A percentile compares a stretch with the other conserved stretches of the same genome.
Evolutionary conservation across 139 green algal genomes (phyloP).

Genomic region (Tetradesmus obliquus): DNA sequence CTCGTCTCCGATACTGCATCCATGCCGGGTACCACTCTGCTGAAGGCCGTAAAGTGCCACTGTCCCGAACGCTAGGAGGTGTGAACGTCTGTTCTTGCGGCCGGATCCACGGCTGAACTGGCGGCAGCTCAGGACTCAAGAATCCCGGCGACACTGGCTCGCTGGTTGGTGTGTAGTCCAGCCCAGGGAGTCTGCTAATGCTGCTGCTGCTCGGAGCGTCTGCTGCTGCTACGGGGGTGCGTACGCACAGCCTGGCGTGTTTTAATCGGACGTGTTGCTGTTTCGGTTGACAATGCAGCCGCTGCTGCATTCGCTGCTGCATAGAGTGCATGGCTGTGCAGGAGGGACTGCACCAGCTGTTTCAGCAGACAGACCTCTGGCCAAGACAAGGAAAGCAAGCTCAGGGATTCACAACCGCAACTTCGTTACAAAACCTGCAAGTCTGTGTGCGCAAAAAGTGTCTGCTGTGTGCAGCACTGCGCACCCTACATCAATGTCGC

Average conservation of each 20-base stretch:
- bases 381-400: background rate
- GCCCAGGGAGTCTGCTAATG: background rate
- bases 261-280: background rate
- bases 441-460: no score
- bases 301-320: conserved; percentile 1
- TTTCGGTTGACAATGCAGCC: background rate
- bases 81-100: conserved; percentile 25
- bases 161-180: conserved; percentile 26
- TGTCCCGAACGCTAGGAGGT: conserved; percentile 48
- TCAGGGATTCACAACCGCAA: no score
- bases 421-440: no score
- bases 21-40: conserved; percentile 67
- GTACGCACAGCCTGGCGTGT: background rate
- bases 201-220: conserved; percentile 12
- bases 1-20: conserved; percentile 68
- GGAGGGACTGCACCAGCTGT: background rate
- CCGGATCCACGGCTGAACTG: conserved; percentile 33
- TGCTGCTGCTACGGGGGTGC: conserved; percentile 9
- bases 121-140: background rate
- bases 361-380: background rate
- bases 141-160: conserved; percentile 17
- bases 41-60: conserved; percentile 57
- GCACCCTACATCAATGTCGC: background rate
- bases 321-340: background rate
- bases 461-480: background rate